Conservation (phyloP, 1,284 basidiomycete genomes). For the Cryptococcus sp. region DNA sequence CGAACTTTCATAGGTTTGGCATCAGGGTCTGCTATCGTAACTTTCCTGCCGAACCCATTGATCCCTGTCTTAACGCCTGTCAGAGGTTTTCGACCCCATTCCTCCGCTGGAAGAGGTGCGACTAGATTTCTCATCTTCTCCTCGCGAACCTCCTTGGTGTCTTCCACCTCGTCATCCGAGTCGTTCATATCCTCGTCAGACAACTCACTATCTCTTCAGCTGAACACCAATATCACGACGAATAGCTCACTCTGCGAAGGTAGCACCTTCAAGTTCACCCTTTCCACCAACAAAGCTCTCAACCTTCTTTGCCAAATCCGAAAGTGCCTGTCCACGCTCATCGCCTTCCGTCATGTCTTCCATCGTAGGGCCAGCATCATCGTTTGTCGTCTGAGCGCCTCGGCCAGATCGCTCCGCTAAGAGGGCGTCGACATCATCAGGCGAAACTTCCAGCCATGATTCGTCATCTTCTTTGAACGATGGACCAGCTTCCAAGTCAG, state of each 20-base stretch:
- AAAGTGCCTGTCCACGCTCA: slow-evolving; percentile 65
- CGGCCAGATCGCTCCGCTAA: slow-evolving; percentile 30
- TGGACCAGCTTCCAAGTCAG: slow-evolving; percentile 9
- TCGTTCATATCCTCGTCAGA: slow-evolving; percentile 51
- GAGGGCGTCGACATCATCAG: slow-evolving; percentile 46
- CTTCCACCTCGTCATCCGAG: slow-evolving; percentile 20
- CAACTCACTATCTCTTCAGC: slow-evolving; percentile 27
- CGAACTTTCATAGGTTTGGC: slow-evolving; percentile 49
- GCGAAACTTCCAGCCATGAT: slow-evolving; percentile 43
- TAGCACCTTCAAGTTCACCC: slow-evolving; percentile 78
- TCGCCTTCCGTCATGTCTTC: slow-evolving; percentile 53
- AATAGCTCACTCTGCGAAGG: slow-evolving; percentile 73
- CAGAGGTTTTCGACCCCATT: slow-evolving; percentile 47
- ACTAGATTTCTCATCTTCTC: slow-evolving; percentile 46
- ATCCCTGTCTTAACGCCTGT: background rate
- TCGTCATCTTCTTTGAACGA: slow-evolving; percentile 37
- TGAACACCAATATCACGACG: background rate
- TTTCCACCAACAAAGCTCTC: slow-evolving; percentile 80
- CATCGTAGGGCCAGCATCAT: slow-evolving; percentile 36
- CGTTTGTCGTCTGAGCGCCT: background rate
- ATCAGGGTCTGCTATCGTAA: slow-evolving; percentile 4
- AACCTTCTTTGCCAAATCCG: slow-evolving; percentile 74
- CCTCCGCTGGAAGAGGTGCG: slow-evolving; percentile 39
- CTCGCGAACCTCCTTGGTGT: slow-evolving; percentile 27
- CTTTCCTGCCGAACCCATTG: slow-evolving; percentile 47